Conservation (phyloP, 2,329 filamentous ascomycete genomes). For the Chaetothyriales sp. region DNA sequence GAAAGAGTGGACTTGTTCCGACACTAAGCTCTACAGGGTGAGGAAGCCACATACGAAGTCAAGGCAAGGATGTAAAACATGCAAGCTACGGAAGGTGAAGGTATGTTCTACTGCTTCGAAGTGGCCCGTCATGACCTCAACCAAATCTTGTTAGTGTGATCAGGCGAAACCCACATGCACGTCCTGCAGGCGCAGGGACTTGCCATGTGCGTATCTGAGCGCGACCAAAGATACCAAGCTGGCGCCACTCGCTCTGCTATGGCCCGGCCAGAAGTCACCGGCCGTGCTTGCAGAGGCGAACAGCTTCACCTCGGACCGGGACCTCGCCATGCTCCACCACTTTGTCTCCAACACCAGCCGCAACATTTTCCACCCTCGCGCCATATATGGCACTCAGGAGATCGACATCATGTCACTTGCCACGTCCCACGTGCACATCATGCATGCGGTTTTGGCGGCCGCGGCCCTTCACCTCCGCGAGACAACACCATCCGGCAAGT, state of each 20-base stretch:
- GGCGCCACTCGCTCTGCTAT: neutral
- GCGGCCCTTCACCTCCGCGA: neutral
- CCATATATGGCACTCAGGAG: neutral
- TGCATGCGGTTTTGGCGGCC: neutral
- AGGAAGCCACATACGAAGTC: conserved; percentile 19
- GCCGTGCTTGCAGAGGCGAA: neutral
- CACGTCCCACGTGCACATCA: neutral
- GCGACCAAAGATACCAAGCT: neutral
- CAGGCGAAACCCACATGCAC: conserved; percentile 21
- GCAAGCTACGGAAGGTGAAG: conserved; percentile 25
- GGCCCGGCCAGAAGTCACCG: neutral
- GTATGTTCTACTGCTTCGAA: conserved; percentile 9
- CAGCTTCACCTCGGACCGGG: neutral
- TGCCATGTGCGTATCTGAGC: neutral
- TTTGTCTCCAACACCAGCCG: neutral
- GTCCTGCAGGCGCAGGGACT: neutral
- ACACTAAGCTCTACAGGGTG: neutral
- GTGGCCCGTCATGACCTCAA: neutral
- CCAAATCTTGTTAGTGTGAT: conserved; percentile 20
- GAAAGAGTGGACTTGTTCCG: neutral
- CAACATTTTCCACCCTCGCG: neutral
- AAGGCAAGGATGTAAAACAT: conserved; percentile 24
- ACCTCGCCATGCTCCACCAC: neutral
- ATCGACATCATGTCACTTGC: neutral
- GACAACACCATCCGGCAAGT: neutral